Percentiles rank a stretch among this genome's conserved stretches.
Evolutionary conservation across 805 yeast species (phyloP).

Genomic region (Schizosaccharomyces pombe): DNA sequence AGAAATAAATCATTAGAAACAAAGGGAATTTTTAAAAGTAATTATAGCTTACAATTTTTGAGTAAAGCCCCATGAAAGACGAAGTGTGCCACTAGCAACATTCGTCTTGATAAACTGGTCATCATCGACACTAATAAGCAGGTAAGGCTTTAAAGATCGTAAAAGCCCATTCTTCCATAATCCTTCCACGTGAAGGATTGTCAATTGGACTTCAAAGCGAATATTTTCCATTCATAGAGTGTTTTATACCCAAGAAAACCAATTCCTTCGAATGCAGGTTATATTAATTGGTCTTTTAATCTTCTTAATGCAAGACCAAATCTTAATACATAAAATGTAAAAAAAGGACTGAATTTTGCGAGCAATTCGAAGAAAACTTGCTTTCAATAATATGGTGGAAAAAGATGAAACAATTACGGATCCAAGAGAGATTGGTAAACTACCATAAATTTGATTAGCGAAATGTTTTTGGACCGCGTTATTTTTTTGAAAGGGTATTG

Average conservation of each 20-base stretch:
- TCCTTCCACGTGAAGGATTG: not conserved
- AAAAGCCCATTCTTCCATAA: not conserved
- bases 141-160: not conserved
- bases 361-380: too few species aligned
- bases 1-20: not conserved
- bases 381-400: too few species aligned
- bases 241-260: not conserved
- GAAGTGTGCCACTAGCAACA: not conserved
- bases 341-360: too few species aligned
- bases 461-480: too few species aligned
- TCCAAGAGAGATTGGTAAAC: too few species aligned
- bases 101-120: not conserved
- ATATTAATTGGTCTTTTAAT: not conserved
- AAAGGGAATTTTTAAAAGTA: not conserved
- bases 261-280: not conserved
- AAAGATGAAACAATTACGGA: too few species aligned
- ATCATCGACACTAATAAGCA: not conserved
- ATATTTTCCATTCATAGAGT: slow-evolving; percentile 1
- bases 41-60: not conserved
- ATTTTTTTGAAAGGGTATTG: too few species aligned
- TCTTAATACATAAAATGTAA: too few species aligned
- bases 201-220: not conserved
- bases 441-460: too few species aligned
- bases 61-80: not conserved
- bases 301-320: too few species aligned